A percentile compares a stretch with the other conserved stretches of the same genome.
phyloP scores from a whole-genome alignment of 2,329 filamentous ascomycete species.

The Emergomyces pasteurianus region DNA sequence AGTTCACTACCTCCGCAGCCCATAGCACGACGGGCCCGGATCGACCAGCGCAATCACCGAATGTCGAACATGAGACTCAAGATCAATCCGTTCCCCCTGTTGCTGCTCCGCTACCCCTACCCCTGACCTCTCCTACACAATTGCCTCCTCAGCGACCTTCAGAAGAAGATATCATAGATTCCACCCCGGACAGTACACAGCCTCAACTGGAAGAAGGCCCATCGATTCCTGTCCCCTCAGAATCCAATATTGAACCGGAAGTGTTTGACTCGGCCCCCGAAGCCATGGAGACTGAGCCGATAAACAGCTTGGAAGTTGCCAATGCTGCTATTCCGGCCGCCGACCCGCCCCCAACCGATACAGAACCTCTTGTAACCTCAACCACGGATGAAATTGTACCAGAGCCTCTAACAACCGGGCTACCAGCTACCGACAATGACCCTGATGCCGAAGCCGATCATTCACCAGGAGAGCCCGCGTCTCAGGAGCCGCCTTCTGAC shows the following conservation, averaged over 20 bases:
- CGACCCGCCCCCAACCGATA: background rate
- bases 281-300: background rate
- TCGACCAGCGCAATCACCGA: slow-evolving; percentile 4
- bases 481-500: background rate
- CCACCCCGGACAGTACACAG: slow-evolving; percentile 1
- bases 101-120: background rate
- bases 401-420: background rate
- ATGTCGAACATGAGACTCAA: background rate
- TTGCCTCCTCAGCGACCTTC: background rate
- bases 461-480: background rate
- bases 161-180: slow-evolving; percentile 4
- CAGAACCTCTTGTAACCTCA: background rate
- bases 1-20: background rate
- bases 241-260: background rate
- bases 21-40: slow-evolving; percentile 7
- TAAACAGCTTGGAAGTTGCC: background rate
- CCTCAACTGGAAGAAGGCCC: background rate
- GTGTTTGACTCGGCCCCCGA: background rate
- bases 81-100: background rate
- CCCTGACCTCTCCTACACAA: background rate
- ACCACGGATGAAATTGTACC: background rate
- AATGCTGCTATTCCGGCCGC: background rate
- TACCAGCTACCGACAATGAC: background rate
- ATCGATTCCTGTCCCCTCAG: background rate
- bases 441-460: background rate